Evolutionary conservation across 306 rosid species (phyloP).

Genomic region (Vigna angularis): DNA sequence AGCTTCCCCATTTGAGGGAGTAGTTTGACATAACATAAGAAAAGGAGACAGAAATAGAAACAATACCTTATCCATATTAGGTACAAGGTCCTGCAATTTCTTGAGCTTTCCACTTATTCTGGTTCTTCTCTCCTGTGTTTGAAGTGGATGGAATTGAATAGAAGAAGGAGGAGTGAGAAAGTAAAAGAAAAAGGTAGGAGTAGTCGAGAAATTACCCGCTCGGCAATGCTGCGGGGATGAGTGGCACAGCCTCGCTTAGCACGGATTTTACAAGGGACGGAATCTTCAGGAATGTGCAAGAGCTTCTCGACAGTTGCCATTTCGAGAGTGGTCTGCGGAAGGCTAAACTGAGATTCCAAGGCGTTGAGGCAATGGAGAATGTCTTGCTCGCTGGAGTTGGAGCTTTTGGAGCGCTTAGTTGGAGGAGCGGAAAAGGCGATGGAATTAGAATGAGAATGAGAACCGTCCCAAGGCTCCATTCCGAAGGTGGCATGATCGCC

Average conservation of each 20-base stretch:
- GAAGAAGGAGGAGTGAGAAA: neutral
- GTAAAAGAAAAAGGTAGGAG: too few relatives aligned
- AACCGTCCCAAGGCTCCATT: conserved; percentile 68
- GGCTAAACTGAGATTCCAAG: conserved; percentile 88
- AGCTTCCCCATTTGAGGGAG: too few relatives aligned
- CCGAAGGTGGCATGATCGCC: conserved; percentile 31
- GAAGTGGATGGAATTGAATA: neutral
- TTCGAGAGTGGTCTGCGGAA: conserved; percentile 85
- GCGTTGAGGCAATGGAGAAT: conserved; percentile 57
- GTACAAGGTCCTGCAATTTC: conserved; percentile 92
- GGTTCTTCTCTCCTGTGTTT: conserved; percentile 83
- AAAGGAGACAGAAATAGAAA: too few relatives aligned
- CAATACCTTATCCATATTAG: conserved; percentile 93
- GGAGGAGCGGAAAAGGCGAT: conserved; percentile 72
- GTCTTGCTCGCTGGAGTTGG: conserved; percentile 56
- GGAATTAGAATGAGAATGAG: conserved; percentile 48
- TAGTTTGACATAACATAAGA: neutral
- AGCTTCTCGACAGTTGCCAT: conserved; percentile 81
- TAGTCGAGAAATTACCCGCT: conserved; percentile 52
- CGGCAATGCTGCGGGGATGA: conserved; percentile 98
- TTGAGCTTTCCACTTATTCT: conserved; percentile 89
- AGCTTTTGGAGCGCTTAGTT: conserved; percentile 60
- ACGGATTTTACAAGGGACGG: conserved; percentile 95
- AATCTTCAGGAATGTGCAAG: conserved; percentile 86
- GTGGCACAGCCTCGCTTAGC: conserved; percentile 99